A percentile compares a stretch with the other conserved stretches of the same genome.
These are phyloP conservation scores for Microsporum audouinii DNA, from an alignment of 2,329 filamentous ascomycete genomes.

Conservation along the genomic window DNA sequence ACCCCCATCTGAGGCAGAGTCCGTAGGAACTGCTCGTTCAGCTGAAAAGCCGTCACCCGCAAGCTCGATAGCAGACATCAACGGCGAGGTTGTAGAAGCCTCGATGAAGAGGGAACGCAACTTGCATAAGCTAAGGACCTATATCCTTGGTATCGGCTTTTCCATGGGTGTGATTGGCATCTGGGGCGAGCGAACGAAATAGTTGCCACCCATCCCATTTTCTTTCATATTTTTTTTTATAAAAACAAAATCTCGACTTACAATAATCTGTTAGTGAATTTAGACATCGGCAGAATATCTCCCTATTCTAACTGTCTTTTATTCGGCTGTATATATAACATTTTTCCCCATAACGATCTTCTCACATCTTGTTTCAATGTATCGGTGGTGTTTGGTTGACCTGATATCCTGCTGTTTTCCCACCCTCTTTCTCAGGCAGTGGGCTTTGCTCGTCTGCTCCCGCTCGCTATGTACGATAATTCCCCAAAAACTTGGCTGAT, in stretches of 20 bases:
- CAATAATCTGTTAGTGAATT: neutral
- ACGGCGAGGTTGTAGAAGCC: slow-evolving; percentile 36
- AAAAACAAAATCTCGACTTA: neutral
- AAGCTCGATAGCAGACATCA: slow-evolving; percentile 27
- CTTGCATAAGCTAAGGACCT: slow-evolving; percentile 28
- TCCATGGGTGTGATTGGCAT: slow-evolving; percentile 39
- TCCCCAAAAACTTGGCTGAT: neutral
- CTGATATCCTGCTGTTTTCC: neutral
- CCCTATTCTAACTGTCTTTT: neutral
- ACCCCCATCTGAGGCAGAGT: slow-evolving; percentile 10
- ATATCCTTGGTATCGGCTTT: slow-evolving; percentile 33
- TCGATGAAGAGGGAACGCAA: slow-evolving; percentile 35
- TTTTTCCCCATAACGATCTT: neutral
- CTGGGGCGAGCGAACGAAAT: slow-evolving; percentile 34
- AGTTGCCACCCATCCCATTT: neutral
- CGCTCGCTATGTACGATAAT: neutral
- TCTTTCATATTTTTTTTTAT: neutral
- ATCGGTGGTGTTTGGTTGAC: neutral
- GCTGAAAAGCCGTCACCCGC: slow-evolving; percentile 1
- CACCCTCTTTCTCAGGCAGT: neutral
- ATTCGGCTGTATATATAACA: neutral
- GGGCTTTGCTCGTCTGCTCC: neutral
- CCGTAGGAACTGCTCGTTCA: neutral
- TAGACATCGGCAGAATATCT: neutral
- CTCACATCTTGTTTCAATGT: neutral